These are phyloP conservation scores for Chrysoporthe deuterocubensis DNA, from an alignment of 2,329 filamentous ascomycete genomes.

Conservation along the genomic window DNA sequence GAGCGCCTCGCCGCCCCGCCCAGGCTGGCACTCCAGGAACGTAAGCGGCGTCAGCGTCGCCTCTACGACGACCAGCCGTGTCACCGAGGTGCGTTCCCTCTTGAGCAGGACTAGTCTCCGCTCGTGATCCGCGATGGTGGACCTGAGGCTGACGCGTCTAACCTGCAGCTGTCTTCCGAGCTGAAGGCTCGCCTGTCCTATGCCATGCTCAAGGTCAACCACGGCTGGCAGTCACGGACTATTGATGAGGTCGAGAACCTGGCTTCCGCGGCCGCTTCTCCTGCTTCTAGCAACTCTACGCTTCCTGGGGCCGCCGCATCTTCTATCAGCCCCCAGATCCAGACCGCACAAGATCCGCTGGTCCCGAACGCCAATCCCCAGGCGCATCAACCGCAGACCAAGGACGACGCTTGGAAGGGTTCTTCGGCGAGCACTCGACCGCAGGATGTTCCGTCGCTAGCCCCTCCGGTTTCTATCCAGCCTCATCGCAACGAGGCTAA, in stretches of 20 bases:
- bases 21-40: slow-evolving; percentile 68
- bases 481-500: slow-evolving; percentile 50
- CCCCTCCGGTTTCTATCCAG: slow-evolving; percentile 59
- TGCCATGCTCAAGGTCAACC: slow-evolving; percentile 90
- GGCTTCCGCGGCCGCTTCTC: slow-evolving; percentile 70
- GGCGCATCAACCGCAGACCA: slow-evolving; percentile 22
- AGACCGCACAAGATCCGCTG: slow-evolving; percentile 26
- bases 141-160: slow-evolving; percentile 31
- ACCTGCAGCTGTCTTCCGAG: slow-evolving; percentile 70
- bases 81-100: slow-evolving; percentile 68
- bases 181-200: slow-evolving; percentile 86
- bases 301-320: slow-evolving; percentile 54
- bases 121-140: background rate
- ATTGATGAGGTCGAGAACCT: slow-evolving; percentile 79
- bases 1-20: slow-evolving; percentile 51
- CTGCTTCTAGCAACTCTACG: slow-evolving; percentile 62
- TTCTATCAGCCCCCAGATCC: slow-evolving; percentile 59
- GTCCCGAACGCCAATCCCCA: slow-evolving; percentile 38
- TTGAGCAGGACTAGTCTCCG: slow-evolving; percentile 28
- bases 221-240: slow-evolving; percentile 81
- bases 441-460: slow-evolving; percentile 42
- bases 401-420: slow-evolving; percentile 5
- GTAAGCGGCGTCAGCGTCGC: slow-evolving; percentile 68
- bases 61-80: slow-evolving; percentile 68
- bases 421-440: slow-evolving; percentile 40